Base-by-base conservation (phyloP, 177 flowering plant species). In the Vitis hybrid region DNA sequence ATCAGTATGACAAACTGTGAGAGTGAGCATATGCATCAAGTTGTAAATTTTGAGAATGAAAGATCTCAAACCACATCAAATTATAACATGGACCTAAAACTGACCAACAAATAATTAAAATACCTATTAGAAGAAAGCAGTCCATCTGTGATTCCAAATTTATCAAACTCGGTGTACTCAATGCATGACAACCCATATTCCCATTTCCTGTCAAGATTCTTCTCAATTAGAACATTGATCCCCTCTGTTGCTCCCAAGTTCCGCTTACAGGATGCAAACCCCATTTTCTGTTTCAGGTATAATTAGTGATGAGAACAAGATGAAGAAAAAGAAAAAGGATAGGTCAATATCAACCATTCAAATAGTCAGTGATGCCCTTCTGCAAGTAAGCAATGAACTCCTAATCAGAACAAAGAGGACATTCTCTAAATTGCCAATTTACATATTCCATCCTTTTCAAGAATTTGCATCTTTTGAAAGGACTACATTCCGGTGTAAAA, bases 81-180 rank as follows among this genome's bases (percentile, higher is more conserved):
- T 60, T 3, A 64, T 14, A 56, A 0, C 18, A 19, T 10, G 57
- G 5, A 48, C 34, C 30, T 19, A 48, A 52, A 13, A 48, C 18
- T 13, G 17, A 32, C 19, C 2, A 17, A 64, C 17, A 50, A 32
- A 26, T 26, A 26, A 26, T 26, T 26, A 26, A 12, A 75, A 45
- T 85, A 90, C 95, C 95, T 77, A 72, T 68, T 67, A 62, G 76
- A 56, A 65, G 88, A 78, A 77, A 59, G 55, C 60, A 84, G 75
- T 52, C 78, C 82, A 45, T 76, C 77, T 14, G 77, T 66, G 64
- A 91, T 85, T 50, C 96, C 96, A 79, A 81, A 90, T 77, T 89
- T 95, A 59, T 91, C 93, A 77, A 95, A 93, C 75, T 95, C 99
- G 6, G 99, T 95, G 81, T 95, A 95, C 63, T 95, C 99, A 70